A percentile compares a stretch with the other conserved stretches of the same genome.
phyloP scores from a whole-genome alignment of 2,329 filamentous ascomycete species.

The Calonectria ilicicola region DNA sequence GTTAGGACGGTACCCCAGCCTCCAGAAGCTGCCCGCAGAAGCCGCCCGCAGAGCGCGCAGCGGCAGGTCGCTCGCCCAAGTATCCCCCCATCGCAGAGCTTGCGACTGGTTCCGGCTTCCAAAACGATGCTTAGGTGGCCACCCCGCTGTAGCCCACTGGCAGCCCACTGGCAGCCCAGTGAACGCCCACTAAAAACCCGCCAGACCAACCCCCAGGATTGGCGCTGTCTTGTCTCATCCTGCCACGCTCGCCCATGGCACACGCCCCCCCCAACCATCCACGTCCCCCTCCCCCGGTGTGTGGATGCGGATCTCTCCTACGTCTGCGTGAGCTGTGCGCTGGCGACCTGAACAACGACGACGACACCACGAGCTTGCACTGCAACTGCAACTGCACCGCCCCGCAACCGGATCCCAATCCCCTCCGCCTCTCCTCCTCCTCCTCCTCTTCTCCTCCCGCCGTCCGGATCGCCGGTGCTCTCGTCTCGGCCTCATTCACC shows the following conservation, averaged over 20 bases:
- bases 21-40: neutral
- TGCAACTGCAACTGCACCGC: slow-evolving; percentile 9
- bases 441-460: slow-evolving; percentile 15
- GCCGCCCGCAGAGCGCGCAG: neutral
- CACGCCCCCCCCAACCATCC: slow-evolving; percentile 39
- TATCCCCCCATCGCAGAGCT: slow-evolving; percentile 19
- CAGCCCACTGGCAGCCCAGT: neutral
- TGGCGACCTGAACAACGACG: slow-evolving; percentile 37
- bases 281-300: slow-evolving; percentile 35
- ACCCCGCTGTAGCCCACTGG: slow-evolving; percentile 5
- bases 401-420: slow-evolving; percentile 19
- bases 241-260: slow-evolving; percentile 38
- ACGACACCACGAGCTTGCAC: slow-evolving; percentile 26
- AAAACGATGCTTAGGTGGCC: neutral
- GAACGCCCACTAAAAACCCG: neutral
- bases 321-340: slow-evolving; percentile 36
- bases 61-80: neutral
- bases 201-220: slow-evolving; percentile 15
- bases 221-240: slow-evolving; percentile 37
- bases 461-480: slow-evolving; percentile 33
- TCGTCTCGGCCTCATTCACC: slow-evolving; percentile 25
- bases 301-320: slow-evolving; percentile 42
- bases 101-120: slow-evolving; percentile 6
- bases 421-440: slow-evolving; percentile 17
- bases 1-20: slow-evolving; percentile 25